Conservation (phyloP, 2,329 filamentous ascomycete species). For the Ophioceras dolichostomum region DNA sequence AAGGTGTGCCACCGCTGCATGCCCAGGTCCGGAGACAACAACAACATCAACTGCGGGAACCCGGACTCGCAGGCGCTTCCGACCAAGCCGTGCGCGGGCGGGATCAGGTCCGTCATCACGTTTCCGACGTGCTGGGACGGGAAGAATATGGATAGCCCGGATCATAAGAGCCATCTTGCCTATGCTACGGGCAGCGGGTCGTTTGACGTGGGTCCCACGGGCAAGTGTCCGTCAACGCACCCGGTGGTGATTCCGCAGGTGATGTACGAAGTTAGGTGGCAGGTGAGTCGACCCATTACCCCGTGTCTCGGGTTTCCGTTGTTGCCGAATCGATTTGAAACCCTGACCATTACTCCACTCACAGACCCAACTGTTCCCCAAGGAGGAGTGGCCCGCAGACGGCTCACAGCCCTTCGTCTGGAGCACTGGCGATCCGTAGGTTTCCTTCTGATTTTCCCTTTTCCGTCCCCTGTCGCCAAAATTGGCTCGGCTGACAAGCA, state of each 20-base stretch:
- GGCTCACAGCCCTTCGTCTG: slow-evolving; percentile 5
- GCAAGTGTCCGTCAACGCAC: slow-evolving; percentile 34
- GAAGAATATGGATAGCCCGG: slow-evolving; percentile 33
- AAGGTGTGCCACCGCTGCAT: slow-evolving; percentile 24
- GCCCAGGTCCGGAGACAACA: slow-evolving; percentile 13
- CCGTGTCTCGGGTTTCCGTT: neutral
- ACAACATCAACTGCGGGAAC: slow-evolving; percentile 5
- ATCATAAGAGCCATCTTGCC: slow-evolving; percentile 31
- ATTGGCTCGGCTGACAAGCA: too few relatives aligned
- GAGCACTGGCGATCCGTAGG: slow-evolving; percentile 3
- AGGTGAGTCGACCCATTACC: neutral
- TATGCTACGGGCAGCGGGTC: slow-evolving; percentile 25
- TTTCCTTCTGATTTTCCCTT: neutral
- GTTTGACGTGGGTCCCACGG: slow-evolving; percentile 13
- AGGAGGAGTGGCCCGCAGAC: slow-evolving; percentile 5
- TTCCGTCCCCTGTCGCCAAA: too few relatives aligned
- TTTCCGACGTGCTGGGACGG: slow-evolving; percentile 45
- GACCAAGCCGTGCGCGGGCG: slow-evolving; percentile 12
- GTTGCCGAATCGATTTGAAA: neutral
- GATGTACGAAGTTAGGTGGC: slow-evolving; percentile 22
- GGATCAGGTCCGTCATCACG: slow-evolving; percentile 36
- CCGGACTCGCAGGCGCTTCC: slow-evolving; percentile 1
- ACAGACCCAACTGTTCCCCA: slow-evolving; percentile 10
- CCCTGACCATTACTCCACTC: neutral
- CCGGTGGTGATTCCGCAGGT: slow-evolving; percentile 44